Evolutionary conservation across 805 yeast species (phyloP), one percentile per base, ranked within the genome.

Genomic region (Candida multigemmis): DNA sequence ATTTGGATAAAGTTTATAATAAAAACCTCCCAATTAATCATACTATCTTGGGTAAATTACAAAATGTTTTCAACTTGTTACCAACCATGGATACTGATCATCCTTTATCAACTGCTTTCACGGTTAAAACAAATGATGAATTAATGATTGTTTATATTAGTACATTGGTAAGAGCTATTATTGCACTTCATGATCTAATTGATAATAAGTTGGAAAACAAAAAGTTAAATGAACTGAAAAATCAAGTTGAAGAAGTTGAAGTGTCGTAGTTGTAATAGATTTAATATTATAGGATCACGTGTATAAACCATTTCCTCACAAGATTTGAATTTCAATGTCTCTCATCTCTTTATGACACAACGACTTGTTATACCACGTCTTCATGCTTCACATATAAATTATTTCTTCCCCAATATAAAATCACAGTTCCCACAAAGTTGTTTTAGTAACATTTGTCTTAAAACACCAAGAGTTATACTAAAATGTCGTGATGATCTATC

Each of bases 111-210:
- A 68, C 77, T 28, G 93, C 97, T 2, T 80, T 89, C 49, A 86
- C 94, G 1, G 70, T 82, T 23, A 91, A 89, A 58, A 85, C 98
- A 3, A 93, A 91, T 48, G 99, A 91, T 49, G 94, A 91, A 54
- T 65, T 93, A 42, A 89, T 93, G 98, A 71, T 85, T 47, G 74
- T 91, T 14, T 93, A 93, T 51, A 75, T 91, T 38, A 74, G 91
- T 44, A 78, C 89, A 27, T 63, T 91, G 44, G 95, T 91, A 14
- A 73, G 97, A 48, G 82, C 97, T 5, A 87, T 93, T 44, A 81
- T 91, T 47, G 93, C 97, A 7, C 89, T 91, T 70, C 95, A 91
- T 56, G 94, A 91, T 52, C 70, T 91, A 53, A 91, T 91, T 48
- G 97, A 91, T 45, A 93, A 93, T 60, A 91, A 91, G 59, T 77